Base-by-base conservation (phyloP, 371 early-diverging fungal genomes). In the Batkoa obscura region DNA sequence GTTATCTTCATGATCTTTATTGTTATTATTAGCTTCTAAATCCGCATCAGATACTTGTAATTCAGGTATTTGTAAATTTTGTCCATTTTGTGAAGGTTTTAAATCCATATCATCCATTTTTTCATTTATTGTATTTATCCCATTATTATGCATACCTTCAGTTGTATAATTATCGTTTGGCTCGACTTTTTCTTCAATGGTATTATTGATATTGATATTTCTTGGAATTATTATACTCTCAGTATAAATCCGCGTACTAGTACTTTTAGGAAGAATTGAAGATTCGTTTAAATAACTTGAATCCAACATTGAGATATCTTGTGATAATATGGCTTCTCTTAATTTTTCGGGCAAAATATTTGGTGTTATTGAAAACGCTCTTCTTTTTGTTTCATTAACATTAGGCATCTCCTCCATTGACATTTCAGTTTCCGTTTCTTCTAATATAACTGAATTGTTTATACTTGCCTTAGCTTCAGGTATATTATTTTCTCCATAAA, bases 321-420 rank as follows among this genome's bases (percentile, higher is more conserved):
- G n/a, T n/a, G n/a, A n/a, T n/a, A n/a, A n/a, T n/a, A n/a, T n/a
- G n/a, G n/a, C n/a, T n/a, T n/a, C n/a, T n/a, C n/a, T n/a, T n/a
- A 45, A 3, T 4, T 45, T 45, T n/a, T 45, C 17, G 10, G 45
- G 45, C n/a, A 23, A 8, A 8, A n/a, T 3, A 3, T 45, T 23
- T 4, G 45, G 3, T n/a, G 10, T 45, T n/a, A 45, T n/a, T n/a
- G n/a, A n/a, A n/a, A n/a, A n/a, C n/a, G n/a, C n/a, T n/a, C n/a
- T n/a, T n/a, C n/a, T n/a, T n/a, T n/a, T n/a, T n/a, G n/a, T n/a
- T n/a, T n/a, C n/a, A n/a, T n/a, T n/a, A n/a, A n/a, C n/a, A n/a
- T n/a, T n/a, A n/a, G n/a, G n/a, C n/a, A 51, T 31, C 37, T 51
- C 37, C 34, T 51, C 37, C 52, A 51, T 9, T 41, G 54, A 54